These are phyloP conservation scores for Hypoxylon cercidicola DNA, from an alignment of 495 filamentous ascomycete species.

Conservation along the genomic window DNA sequence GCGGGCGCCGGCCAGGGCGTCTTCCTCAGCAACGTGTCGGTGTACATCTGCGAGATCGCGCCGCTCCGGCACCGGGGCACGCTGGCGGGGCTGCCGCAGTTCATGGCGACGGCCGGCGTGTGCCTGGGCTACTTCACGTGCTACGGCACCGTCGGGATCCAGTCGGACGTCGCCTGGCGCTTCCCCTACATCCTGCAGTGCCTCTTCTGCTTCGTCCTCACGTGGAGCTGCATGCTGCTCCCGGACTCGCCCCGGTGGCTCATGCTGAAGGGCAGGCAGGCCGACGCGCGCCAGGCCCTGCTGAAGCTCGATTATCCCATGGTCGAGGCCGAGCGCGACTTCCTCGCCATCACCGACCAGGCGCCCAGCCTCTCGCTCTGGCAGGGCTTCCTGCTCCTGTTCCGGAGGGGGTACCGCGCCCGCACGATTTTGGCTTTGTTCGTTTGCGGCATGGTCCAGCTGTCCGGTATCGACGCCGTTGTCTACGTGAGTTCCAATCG, in stretches of 20 bases:
- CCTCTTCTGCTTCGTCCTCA: slow-evolving; percentile 52
- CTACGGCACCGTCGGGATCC: slow-evolving; percentile 63
- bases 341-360: slow-evolving; percentile 44
- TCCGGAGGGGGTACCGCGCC: slow-evolving; percentile 53
- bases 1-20: slow-evolving; percentile 69
- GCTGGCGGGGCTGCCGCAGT: slow-evolving; percentile 65
- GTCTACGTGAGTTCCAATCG: slow-evolving; percentile 59
- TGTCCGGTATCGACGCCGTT: slow-evolving; percentile 63
- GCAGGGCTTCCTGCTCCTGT: slow-evolving; percentile 45
- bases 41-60: slow-evolving; percentile 72
- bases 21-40: slow-evolving; percentile 65
- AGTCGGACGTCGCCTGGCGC: slow-evolving; percentile 67
- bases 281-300: slow-evolving; percentile 50
- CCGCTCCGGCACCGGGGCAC: slow-evolving; percentile 62
- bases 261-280: slow-evolving; percentile 43
- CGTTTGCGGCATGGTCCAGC: slow-evolving; percentile 61
- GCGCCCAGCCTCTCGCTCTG: slow-evolving; percentile 50
- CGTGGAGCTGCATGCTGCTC: slow-evolving; percentile 49
- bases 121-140: slow-evolving; percentile 70
- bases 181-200: slow-evolving; percentile 62
- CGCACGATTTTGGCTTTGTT: slow-evolving; percentile 59
- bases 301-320: slow-evolving; percentile 59
- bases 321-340: slow-evolving; percentile 60
- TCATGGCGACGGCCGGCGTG: slow-evolving; percentile 63
- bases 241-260: slow-evolving; percentile 59